phyloP scores from a whole-genome alignment of 371 early-diverging fungal species.

The Nosema muscidifuracis region DNA sequence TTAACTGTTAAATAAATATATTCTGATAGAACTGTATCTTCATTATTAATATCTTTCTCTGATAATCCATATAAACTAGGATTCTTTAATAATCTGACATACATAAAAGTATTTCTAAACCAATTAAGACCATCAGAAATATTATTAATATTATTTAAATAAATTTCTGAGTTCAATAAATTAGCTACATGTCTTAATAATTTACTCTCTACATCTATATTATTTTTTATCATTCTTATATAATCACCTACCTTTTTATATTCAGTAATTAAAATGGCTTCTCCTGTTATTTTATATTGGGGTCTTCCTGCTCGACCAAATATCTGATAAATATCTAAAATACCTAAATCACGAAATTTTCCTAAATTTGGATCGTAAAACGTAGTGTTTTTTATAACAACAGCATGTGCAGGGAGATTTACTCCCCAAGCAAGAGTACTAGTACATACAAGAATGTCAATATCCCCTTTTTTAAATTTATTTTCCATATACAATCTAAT shows the following conservation, averaged over 20 bases:
- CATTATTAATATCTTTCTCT: slow-evolving; percentile 68
- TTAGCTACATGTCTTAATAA: slow-evolving; percentile 78
- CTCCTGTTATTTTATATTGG: slow-evolving; percentile 87
- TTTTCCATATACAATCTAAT: slow-evolving; percentile 87
- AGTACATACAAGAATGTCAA: slow-evolving; percentile 88
- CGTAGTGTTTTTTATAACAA: slow-evolving; percentile 95
- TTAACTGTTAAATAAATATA: slow-evolving; percentile 46
- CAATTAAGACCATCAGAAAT: slow-evolving; percentile 85
- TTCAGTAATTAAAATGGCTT: slow-evolving; percentile 88
- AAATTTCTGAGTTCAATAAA: slow-evolving; percentile 87
- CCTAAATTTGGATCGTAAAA: slow-evolving; percentile 83
- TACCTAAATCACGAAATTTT: slow-evolving; percentile 73
- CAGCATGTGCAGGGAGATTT: slow-evolving; percentile 95
- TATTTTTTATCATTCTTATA: slow-evolving; percentile 78
- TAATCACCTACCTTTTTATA: slow-evolving; percentile 83
- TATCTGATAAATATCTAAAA: slow-evolving; percentile 75
- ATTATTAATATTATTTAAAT: slow-evolving; percentile 77
- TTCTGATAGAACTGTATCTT: slow-evolving; percentile 37
- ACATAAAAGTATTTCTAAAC: slow-evolving; percentile 89
- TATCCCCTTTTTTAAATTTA: slow-evolving; percentile 76
- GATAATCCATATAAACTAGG: slow-evolving; percentile 53
- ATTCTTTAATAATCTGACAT: slow-evolving; percentile 71
- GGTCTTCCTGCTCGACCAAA: slow-evolving; percentile 98
- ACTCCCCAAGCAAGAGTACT: slow-evolving; percentile 99
- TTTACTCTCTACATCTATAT: slow-evolving; percentile 90